Percentiles rank a stretch among this genome's conserved stretches.
Evolutionary conservation across 495 filamentous ascomycete species (phyloP).

Genomic region (Letharia columbiana): DNA sequence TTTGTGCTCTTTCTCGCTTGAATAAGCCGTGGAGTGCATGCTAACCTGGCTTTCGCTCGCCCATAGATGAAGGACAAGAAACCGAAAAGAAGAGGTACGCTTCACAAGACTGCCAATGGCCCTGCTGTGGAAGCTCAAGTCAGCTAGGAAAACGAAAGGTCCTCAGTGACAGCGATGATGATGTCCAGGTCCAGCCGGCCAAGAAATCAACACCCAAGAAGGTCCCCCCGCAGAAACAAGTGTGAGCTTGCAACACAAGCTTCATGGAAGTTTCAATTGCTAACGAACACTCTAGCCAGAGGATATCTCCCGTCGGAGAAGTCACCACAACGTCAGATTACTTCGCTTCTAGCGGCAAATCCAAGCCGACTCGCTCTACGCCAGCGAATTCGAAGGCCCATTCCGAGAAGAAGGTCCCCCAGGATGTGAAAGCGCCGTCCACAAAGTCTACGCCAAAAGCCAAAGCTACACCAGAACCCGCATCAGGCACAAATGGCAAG

Average conservation of each 20-base stretch:
- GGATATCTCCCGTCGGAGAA: constrained; percentile 41
- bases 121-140: constrained; percentile 1
- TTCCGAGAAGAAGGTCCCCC: constrained; percentile 10
- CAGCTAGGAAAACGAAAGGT: constrained; percentile 56
- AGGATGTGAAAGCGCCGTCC: constrained; percentile 22
- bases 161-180: constrained; percentile 69
- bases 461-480: constrained; percentile 17
- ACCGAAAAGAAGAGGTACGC: constrained; percentile 20
- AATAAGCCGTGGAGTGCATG: background rate
- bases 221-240: constrained; percentile 36
- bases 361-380: constrained; percentile 30
- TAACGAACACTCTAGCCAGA: constrained; percentile 30
- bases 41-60: background rate
- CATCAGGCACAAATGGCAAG: constrained; percentile 25
- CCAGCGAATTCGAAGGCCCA: constrained; percentile 30
- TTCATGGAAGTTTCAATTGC: constrained; percentile 4
- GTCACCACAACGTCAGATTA: constrained; percentile 52
- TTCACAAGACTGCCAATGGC: no score
- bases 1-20: background rate
- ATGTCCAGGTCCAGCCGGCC: constrained; percentile 36
- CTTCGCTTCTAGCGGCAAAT: constrained; percentile 52
- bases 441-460: constrained; percentile 28
- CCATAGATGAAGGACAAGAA: constrained; percentile 19
- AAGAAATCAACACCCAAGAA: constrained; percentile 40
- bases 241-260: constrained; percentile 13